A percentile compares a stretch with the other conserved stretches of the same genome.
Conservation (phyloP, 1,139 yeast genomes). For the Debaryomyces fabryi region DNA sequence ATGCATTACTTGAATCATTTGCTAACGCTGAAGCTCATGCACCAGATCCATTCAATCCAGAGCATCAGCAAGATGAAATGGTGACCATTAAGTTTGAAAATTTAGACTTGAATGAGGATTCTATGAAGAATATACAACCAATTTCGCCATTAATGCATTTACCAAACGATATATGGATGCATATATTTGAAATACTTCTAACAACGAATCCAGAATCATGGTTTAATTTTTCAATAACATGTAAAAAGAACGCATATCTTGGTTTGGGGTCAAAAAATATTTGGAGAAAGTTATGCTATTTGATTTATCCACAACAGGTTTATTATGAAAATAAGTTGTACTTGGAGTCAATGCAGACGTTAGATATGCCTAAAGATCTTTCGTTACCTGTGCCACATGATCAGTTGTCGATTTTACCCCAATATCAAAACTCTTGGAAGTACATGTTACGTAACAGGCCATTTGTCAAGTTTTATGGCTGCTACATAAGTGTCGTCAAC, state of each 20-base stretch:
- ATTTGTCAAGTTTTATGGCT: conserved; percentile 75
- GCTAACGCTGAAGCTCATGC: conserved; percentile 32
- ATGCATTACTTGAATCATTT: conserved; percentile 34
- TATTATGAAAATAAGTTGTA: conserved; percentile 46
- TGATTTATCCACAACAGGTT: conserved; percentile 59
- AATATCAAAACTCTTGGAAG: conserved; percentile 57
- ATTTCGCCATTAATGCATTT: conserved; percentile 59
- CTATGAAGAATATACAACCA: conserved; percentile 32
- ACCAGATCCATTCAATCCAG: conserved; percentile 26
- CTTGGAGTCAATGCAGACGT: conserved; percentile 10
- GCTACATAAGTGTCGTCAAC: conserved; percentile 83
- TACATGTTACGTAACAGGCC: conserved; percentile 58
- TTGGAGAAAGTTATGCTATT: conserved; percentile 59
- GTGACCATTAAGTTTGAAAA: conserved; percentile 33
- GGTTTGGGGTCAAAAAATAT: conserved; percentile 58
- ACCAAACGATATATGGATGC: conserved; percentile 66
- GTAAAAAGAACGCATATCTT: conserved; percentile 62
- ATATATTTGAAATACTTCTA: conserved; percentile 57
- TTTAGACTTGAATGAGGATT: conserved; percentile 34
- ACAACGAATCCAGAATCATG: conserved; percentile 62
- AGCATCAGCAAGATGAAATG: conserved; percentile 20
- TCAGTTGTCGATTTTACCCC: conserved; percentile 44
- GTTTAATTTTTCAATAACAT: conserved; percentile 63
- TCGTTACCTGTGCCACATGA: conserved; percentile 44
- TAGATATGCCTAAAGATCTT: conserved; percentile 2